Evolutionary conservation across 345 rosid genomes (phyloP), one percentile per base, ranked within the genome.

Genomic region (Balakata baccata): DNA sequence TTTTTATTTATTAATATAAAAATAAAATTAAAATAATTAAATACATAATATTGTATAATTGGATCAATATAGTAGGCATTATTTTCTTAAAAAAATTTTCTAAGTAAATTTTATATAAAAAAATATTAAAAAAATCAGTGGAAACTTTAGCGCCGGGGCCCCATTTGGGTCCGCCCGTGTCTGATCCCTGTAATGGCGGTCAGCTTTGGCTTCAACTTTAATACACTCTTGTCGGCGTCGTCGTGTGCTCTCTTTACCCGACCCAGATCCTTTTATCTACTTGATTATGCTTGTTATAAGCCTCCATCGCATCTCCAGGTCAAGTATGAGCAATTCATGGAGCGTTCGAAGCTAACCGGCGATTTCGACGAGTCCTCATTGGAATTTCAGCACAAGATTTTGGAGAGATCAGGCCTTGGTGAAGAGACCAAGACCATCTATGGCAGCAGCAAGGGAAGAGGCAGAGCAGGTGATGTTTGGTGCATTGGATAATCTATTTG

Each of bases 381-480:
- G 79, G 91, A 86, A 76, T 94, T 94, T 78, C 97, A 92, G 81
- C 74, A 89, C 63, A 94, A 86, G 92, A 89, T 94, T 62, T 66
- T 92, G 23, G 92, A 88, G 65, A 79, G 97, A 52, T 90, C 97
- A 3, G 97, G 98, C 46, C 89, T 94, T 6, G 98, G 98, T 6
- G 97, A 94, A 62, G 98, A 94, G 79, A 94, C 98, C 98, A 0
- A 71, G 87, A 46, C 94, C 93, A 2, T 88, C 98, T 7, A 94
- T 90, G 95, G 83, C 75, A 11, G 95, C 97, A 9, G 97, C 98
- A 0, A 86, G 98, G 51, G 89, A 87, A 71, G 98, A 94, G 81
- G 85, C 98, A 3, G 92, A 94, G 77, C 92, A 90, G 91, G 98
- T 92, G 79, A 94, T 94, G 91, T 92, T 85, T 58, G 98, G 97